Conservation (phyloP, 352 stramenopile species). For the Peronospora destructor region DNA sequence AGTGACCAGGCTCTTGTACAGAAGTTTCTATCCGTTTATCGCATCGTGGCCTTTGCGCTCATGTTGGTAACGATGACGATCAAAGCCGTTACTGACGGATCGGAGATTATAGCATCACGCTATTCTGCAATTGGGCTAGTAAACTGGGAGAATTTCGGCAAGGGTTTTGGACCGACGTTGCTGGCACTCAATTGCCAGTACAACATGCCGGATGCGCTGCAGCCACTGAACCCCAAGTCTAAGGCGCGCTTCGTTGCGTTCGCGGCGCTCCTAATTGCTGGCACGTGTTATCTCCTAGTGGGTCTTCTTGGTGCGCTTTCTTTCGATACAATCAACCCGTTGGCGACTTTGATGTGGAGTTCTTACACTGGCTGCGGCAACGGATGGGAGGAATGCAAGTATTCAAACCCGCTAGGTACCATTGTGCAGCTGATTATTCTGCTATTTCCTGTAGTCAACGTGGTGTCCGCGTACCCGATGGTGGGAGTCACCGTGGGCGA, state of each 20-base stretch:
- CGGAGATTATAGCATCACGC: conserved; percentile 31
- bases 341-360: conserved; percentile 77
- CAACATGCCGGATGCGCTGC: conserved; percentile 80
- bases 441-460: conserved; percentile 79
- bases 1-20: conserved; percentile 76
- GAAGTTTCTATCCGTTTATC: conserved; percentile 77
- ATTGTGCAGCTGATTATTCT: conserved; percentile 73
- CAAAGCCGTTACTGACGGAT: conserved; percentile 61
- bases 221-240: conserved; percentile 68
- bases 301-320: conserved; percentile 63
- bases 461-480: conserved; percentile 82
- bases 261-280: conserved; percentile 51
- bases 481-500: conserved; percentile 75
- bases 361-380: conserved; percentile 75
- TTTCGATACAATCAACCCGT: conserved; percentile 75
- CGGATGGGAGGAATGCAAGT: conserved; percentile 50
- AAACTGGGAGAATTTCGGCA: conserved; percentile 79
- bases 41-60: conserved; percentile 65
- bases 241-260: conserved; percentile 60
- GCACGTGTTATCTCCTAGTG: conserved; percentile 66
- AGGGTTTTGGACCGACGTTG: conserved; percentile 71
- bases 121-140: conserved; percentile 44
- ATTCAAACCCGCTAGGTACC: conserved; percentile 42
- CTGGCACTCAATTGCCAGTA: conserved; percentile 86
- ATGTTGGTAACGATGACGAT: conserved; percentile 75